Evolutionary conservation across 345 rosid genomes (phyloP).

Genomic region (Citrus mangshanensis): DNA sequence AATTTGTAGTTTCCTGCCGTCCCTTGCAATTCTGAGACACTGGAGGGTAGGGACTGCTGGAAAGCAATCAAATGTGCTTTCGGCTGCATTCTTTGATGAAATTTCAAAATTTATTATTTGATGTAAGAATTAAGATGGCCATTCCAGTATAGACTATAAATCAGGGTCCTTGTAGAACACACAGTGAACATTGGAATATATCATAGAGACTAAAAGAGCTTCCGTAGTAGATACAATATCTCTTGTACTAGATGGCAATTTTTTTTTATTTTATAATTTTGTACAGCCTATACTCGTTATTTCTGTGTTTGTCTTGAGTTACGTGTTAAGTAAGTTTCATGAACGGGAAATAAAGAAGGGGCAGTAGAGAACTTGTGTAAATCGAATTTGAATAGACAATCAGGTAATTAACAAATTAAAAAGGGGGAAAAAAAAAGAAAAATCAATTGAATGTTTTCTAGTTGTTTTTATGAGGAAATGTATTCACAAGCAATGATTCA

Average conservation of each 20-base stretch:
- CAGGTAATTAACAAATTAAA: neutral
- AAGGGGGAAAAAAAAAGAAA: too few species aligned
- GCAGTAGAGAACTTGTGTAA: too few species aligned
- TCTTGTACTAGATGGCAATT: neutral
- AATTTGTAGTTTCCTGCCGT: neutral
- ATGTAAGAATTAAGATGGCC: neutral
- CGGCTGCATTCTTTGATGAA: neutral
- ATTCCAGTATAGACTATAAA: neutral
- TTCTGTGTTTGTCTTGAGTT: neutral
- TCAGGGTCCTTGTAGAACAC: neutral
- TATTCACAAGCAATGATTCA: slow-evolving; percentile 6
- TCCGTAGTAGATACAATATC: too few species aligned
- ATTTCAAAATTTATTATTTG: neutral
- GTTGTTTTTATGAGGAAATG: neutral
- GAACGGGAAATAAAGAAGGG: neutral
- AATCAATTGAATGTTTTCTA: slow-evolving; percentile 1
- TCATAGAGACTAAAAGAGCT: neutral
- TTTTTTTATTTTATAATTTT: too few species aligned
- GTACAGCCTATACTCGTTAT: neutral
- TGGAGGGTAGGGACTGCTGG: neutral
- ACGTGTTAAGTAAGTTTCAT: neutral
- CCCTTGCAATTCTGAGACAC: neutral
- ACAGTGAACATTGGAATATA: neutral
- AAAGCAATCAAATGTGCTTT: neutral
- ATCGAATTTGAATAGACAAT: neutral